A percentile compares a stretch with the other conserved stretches of the same genome.
These are phyloP conservation scores for Lophiotrema nucula DNA, from an alignment of 495 filamentous ascomycete species.

Conservation along the genomic window DNA sequence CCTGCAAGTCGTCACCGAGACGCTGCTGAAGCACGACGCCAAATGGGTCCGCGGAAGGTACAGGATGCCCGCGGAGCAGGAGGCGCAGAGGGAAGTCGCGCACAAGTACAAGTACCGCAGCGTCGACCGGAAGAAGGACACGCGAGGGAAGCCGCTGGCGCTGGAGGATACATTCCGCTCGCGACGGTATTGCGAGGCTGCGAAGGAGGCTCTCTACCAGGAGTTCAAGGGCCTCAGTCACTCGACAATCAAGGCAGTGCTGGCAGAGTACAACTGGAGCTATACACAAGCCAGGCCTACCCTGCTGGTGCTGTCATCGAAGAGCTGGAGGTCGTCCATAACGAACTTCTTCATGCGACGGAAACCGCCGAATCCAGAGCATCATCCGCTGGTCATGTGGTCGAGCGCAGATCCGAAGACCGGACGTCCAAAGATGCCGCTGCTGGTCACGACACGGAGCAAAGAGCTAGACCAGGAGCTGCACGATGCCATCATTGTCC, in stretches of 20 bases:
- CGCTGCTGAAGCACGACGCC: slow-evolving; percentile 72
- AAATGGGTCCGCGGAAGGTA: slow-evolving; percentile 72
- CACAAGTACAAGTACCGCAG: slow-evolving; percentile 41
- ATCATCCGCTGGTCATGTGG: slow-evolving; percentile 68
- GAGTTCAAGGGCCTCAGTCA: slow-evolving; percentile 81
- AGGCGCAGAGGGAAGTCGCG: slow-evolving; percentile 7
- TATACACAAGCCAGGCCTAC: slow-evolving; percentile 76
- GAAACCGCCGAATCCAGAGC: slow-evolving; percentile 58
- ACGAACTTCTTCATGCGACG: slow-evolving; percentile 69
- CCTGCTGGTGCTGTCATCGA: slow-evolving; percentile 69
- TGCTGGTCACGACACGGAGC: slow-evolving; percentile 68
- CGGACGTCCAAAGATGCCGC: slow-evolving; percentile 52
- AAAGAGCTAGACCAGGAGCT: slow-evolving; percentile 81
- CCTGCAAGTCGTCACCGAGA: slow-evolving; percentile 80
- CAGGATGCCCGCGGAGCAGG: slow-evolving; percentile 29
- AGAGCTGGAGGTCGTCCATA: slow-evolving; percentile 84
- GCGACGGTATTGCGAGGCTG: slow-evolving; percentile 68
- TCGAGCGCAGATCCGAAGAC: slow-evolving; percentile 47
- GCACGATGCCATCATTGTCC: slow-evolving; percentile 62
- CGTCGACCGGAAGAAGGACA: slow-evolving; percentile 12
- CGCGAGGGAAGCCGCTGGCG: slow-evolving; percentile 49
- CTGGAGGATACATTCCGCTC: slow-evolving; percentile 72
- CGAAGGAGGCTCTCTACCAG: slow-evolving; percentile 58
- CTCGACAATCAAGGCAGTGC: slow-evolving; percentile 79
- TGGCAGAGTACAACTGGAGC: slow-evolving; percentile 87